A percentile compares a stretch with the other conserved stretches of the same genome.
Evolutionary conservation across 2,329 filamentous ascomycete genomes (phyloP).

Genomic region (Aspergillus sp.): DNA sequence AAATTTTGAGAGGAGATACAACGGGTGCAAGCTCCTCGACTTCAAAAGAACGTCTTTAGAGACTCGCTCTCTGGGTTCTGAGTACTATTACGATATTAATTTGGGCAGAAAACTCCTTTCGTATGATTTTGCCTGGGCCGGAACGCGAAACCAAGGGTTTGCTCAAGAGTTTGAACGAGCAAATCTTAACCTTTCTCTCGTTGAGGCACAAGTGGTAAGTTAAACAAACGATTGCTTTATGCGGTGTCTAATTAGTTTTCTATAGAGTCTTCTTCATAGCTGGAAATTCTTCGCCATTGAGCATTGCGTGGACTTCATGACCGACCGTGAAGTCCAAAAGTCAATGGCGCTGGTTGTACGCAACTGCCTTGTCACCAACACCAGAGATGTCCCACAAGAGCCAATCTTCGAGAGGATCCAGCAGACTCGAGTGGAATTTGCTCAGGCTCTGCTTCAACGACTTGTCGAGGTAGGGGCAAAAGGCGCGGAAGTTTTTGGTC

Average conservation of each 20-base stretch:
- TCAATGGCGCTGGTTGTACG: conserved; percentile 70
- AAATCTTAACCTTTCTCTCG: conserved; percentile 84
- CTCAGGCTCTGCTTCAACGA: conserved; percentile 75
- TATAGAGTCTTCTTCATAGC: conserved; percentile 71
- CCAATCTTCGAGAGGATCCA: conserved; percentile 76
- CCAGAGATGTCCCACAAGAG: conserved; percentile 66
- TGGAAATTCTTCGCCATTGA: conserved; percentile 88
- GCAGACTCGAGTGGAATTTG: conserved; percentile 71
- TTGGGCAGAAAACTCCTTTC: conserved; percentile 71
- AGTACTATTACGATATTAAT: conserved; percentile 80
- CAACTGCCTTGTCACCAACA: conserved; percentile 75
- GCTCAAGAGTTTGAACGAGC: conserved; percentile 76
- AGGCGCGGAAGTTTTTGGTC: conserved; percentile 46
- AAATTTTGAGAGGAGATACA: conserved; percentile 77
- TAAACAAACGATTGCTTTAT: background rate
- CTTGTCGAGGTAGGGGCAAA: conserved; percentile 57
- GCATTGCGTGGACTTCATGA: conserved; percentile 61
- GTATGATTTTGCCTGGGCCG: conserved; percentile 74
- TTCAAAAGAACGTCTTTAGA: conserved; percentile 73
- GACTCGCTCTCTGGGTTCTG: conserved; percentile 61
- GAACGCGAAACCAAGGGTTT: conserved; percentile 65
- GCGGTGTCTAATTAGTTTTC: conserved; percentile 20
- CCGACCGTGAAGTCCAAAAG: conserved; percentile 55
- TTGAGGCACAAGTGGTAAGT: conserved; percentile 83
- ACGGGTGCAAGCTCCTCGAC: conserved; percentile 65